phyloP scores from a whole-genome alignment of 495 filamentous ascomycete genomes.

The Aspergillus bridgeri region DNA sequence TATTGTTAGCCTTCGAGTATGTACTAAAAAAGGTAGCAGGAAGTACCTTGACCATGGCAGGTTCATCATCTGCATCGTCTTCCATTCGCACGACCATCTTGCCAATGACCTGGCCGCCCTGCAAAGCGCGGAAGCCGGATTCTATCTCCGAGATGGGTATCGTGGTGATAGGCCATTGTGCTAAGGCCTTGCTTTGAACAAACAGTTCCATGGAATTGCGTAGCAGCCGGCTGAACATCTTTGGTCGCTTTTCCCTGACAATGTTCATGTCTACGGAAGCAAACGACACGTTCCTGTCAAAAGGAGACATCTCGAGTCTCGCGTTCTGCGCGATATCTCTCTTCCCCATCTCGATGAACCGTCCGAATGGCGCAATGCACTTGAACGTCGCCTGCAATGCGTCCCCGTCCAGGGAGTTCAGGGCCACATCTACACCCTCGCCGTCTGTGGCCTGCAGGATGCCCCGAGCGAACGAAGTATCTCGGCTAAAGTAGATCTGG shows the following conservation, averaged over 20 bases:
- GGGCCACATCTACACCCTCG: constrained; percentile 51
- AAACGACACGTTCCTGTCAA: constrained; percentile 39
- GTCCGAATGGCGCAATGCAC: constrained; percentile 53
- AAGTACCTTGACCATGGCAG: constrained; percentile 51
- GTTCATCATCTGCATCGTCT: constrained; percentile 51
- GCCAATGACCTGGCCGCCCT: constrained; percentile 39
- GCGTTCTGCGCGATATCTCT: constrained; percentile 23
- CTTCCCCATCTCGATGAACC: constrained; percentile 44
- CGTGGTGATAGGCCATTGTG: constrained; percentile 35
- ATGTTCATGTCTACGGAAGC: constrained; percentile 27
- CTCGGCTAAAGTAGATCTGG: constrained; percentile 47
- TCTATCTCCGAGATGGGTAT: constrained; percentile 44
- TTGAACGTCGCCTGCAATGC: constrained; percentile 49
- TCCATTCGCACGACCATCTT: constrained; percentile 30
- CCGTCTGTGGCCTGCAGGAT: constrained; percentile 27
- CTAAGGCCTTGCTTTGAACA: constrained; percentile 22
- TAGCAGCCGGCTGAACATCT: constrained; percentile 34
- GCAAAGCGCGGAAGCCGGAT: constrained; percentile 49
- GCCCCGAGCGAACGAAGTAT: neutral
- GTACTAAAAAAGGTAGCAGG: no score
- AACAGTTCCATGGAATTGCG: constrained; percentile 27
- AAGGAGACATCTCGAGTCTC: constrained; percentile 39
- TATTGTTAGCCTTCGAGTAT: neutral
- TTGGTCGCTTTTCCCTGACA: constrained; percentile 28
- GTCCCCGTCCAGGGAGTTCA: constrained; percentile 54